Evolutionary conservation across 2,329 filamentous ascomycete species (phyloP).

Genomic region (Ophiocordyceps camponoti-rufipedis): DNA sequence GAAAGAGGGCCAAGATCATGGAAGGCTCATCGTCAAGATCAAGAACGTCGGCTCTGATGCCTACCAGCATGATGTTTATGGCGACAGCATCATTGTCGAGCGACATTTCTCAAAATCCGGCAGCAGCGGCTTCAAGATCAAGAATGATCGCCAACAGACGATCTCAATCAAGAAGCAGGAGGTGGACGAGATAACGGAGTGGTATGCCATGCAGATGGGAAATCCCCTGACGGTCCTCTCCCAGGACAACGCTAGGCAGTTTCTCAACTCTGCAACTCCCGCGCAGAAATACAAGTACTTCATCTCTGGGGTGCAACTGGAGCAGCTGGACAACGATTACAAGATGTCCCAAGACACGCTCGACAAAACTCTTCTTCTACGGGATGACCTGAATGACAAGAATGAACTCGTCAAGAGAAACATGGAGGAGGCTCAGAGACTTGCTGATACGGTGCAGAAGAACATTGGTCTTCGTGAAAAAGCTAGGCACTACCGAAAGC

Average conservation of each 20-base stretch:
- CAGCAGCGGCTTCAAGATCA: constrained; percentile 71
- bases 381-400: constrained; percentile 17
- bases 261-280: constrained; percentile 69
- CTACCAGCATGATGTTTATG: constrained; percentile 68
- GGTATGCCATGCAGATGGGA: constrained; percentile 83
- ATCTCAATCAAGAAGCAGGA: constrained; percentile 74
- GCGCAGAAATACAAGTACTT: constrained; percentile 93
- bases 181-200: constrained; percentile 84
- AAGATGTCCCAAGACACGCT: constrained; percentile 62
- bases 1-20: constrained; percentile 68
- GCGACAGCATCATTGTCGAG: constrained; percentile 76
- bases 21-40: constrained; percentile 62
- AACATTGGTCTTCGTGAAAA: constrained; percentile 46
- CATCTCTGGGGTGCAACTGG: constrained; percentile 80
- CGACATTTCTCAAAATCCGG: constrained; percentile 65
- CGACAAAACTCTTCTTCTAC: constrained; percentile 36
- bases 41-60: constrained; percentile 80
- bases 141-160: constrained; percentile 47
- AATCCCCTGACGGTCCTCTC: constrained; percentile 93
- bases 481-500: constrained; percentile 38
- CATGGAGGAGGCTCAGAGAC: constrained; percentile 41
- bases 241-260: constrained; percentile 87
- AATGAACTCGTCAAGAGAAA: constrained; percentile 18
- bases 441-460: constrained; percentile 46
- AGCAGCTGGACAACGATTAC: constrained; percentile 85